Percentiles rank a stretch among this genome's conserved stretches.
phyloP scores from a whole-genome alignment of 192 early-diverging fungal genomes.

The Umbelopsis sp. region DNA sequence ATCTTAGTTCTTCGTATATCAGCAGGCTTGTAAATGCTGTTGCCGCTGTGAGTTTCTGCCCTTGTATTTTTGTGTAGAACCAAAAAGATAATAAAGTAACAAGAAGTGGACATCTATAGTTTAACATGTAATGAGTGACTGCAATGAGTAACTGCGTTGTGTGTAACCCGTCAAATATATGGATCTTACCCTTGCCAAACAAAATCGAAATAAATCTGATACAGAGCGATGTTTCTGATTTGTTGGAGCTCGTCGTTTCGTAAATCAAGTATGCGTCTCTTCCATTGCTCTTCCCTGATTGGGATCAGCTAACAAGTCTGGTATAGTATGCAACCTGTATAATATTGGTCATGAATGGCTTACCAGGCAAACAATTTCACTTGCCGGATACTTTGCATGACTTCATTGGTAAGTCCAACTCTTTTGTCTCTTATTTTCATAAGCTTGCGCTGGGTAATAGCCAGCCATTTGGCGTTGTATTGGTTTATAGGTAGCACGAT shows the following conservation, averaged over 20 bases:
- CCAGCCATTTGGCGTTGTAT: slow-evolving; percentile 34
- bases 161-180: not conserved
- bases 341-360: not conserved
- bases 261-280: slow-evolving; percentile 56
- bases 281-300: slow-evolving; percentile 24
- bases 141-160: slow-evolving; percentile 17
- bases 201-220: slow-evolving; percentile 9
- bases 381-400: slow-evolving; percentile 84
- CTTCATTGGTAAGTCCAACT: slow-evolving; percentile 62
- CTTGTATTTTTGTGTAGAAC: slow-evolving; percentile 36
- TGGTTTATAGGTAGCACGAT: slow-evolving; percentile 46
- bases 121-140: slow-evolving; percentile 37
- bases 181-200: slow-evolving; percentile 44
- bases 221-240: slow-evolving; percentile 26
- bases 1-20: slow-evolving; percentile 87
- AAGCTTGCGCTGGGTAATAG: slow-evolving; percentile 55
- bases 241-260: slow-evolving; percentile 50
- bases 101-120: slow-evolving; percentile 32
- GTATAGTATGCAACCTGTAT: no score
- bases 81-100: slow-evolving; percentile 39
- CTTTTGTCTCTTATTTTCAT: slow-evolving; percentile 76
- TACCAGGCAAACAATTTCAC: slow-evolving; percentile 91
- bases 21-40: slow-evolving; percentile 85
- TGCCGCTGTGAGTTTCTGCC: slow-evolving; percentile 61
- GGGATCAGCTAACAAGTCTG: not conserved